A percentile compares a stretch with the other conserved stretches of the same genome.
Conservation (phyloP, 257 asterid species). For the Penstemon eatonii region DNA sequence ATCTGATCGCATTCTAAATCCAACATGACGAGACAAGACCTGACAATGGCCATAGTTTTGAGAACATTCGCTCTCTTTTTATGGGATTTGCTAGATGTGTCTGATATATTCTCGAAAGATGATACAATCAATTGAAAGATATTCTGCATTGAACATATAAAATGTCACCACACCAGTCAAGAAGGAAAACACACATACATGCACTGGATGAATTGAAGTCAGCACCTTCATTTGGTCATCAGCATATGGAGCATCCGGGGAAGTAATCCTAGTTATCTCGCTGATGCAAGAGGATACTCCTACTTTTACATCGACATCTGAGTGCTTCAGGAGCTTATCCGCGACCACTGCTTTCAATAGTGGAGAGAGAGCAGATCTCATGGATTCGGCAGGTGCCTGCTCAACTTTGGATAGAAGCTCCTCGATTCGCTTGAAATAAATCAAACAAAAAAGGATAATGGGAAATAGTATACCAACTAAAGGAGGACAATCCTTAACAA, state of each 20-base stretch:
- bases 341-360: constrained; percentile 59
- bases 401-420: constrained; percentile 73
- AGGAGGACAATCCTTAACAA: constrained; percentile 14
- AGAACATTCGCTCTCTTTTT: constrained; percentile 73
- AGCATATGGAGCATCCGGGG: constrained; percentile 96
- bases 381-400: constrained; percentile 84
- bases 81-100: constrained; percentile 71
- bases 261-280: constrained; percentile 95
- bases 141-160: constrained; percentile 52
- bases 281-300: constrained; percentile 95
- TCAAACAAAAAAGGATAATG: constrained; percentile 20
- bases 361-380: constrained; percentile 70
- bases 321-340: constrained; percentile 68
- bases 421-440: constrained; percentile 53
- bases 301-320: constrained; percentile 76
- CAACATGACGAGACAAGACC: constrained; percentile 96
- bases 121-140: constrained; percentile 88
- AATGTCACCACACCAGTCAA: constrained; percentile 29
- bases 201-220: background rate
- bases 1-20: constrained; percentile 92
- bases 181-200: constrained; percentile 13
- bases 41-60: constrained; percentile 94
- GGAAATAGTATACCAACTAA: constrained; percentile 4
- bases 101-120: constrained; percentile 72
- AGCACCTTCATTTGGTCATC: constrained; percentile 93